phyloP scores from a whole-genome alignment of 768 basidiomycete species.

The Mycena latifolia region DNA sequence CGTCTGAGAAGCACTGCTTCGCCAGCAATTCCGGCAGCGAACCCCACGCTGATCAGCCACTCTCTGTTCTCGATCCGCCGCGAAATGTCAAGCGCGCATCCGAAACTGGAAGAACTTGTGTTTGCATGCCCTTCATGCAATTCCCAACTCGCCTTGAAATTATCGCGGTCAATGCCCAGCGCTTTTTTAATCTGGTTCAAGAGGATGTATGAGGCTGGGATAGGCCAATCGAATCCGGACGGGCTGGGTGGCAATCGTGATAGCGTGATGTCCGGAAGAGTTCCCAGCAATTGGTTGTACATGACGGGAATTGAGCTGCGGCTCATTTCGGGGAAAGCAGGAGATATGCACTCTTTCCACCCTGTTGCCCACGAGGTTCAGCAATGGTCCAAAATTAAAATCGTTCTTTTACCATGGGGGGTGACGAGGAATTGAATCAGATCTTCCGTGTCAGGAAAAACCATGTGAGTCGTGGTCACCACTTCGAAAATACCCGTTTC shows the following conservation, averaged over 20 bases:
- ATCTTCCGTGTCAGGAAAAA: neutral
- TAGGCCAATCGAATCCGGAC: too few relatives aligned
- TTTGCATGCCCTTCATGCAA: too few relatives aligned
- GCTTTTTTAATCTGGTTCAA: neutral
- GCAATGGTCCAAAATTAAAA: too few relatives aligned
- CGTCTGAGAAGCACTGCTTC: constrained; percentile 23
- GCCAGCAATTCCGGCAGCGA: constrained; percentile 21
- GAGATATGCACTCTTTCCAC: neutral
- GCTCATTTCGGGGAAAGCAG: neutral
- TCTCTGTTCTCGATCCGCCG: constrained; percentile 12
- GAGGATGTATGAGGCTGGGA: constrained; percentile 17
- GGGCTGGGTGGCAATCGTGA: too few relatives aligned
- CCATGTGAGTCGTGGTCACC: neutral
- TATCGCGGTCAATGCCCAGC: constrained; percentile 1
- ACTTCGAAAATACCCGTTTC: constrained; percentile 6
- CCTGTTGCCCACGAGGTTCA: too few relatives aligned
- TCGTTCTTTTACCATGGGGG: neutral
- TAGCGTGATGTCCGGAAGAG: constrained; percentile 12
- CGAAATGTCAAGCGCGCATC: constrained; percentile 9
- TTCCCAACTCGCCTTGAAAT: constrained; percentile 24
- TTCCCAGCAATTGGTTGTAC: constrained; percentile 5
- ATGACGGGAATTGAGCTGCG: constrained; percentile 1
- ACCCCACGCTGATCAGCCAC: constrained; percentile 26
- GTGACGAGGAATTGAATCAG: neutral
- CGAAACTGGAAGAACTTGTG: constrained; percentile 20